Conservation (phyloP, 805 yeast genomes). For the Suhomyces emberorum region DNA sequence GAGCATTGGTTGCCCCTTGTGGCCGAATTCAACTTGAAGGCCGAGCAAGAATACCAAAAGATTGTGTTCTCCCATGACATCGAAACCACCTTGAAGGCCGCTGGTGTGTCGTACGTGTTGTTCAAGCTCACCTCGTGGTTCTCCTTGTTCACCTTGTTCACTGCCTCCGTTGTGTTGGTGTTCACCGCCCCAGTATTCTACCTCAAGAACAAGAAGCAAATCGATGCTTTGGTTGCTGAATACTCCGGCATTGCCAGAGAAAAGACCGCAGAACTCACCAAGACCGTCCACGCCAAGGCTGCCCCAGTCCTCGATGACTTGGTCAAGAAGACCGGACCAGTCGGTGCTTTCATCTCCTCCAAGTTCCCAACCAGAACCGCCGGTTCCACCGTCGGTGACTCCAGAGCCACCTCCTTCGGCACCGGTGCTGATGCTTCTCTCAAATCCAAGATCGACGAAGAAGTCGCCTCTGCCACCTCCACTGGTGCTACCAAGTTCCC, state of each 20-base stretch:
- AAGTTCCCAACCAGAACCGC: conserved; percentile 68
- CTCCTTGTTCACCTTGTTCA: conserved; percentile 64
- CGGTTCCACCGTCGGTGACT: conserved; percentile 57
- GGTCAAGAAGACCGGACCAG: conserved; percentile 63
- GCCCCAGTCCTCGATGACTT: conserved; percentile 59
- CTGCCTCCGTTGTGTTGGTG: conserved; percentile 53
- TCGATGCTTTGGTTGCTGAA: conserved; percentile 59
- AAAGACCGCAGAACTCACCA: conserved; percentile 44
- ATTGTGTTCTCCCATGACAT: conserved; percentile 66
- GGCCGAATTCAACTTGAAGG: conserved; percentile 44
- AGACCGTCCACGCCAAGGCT: conserved; percentile 38
- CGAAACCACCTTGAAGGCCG: conserved; percentile 70
- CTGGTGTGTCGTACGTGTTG: conserved; percentile 58
- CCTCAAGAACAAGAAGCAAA: conserved; percentile 69
- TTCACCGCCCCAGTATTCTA: conserved; percentile 79
- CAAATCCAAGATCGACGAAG: conserved; percentile 8
- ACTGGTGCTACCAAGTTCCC: conserved; percentile 41
- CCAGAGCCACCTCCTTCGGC: conserved; percentile 16
- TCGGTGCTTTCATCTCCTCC: conserved; percentile 55
- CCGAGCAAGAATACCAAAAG: conserved; percentile 54
- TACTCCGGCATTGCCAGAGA: conserved; percentile 44
- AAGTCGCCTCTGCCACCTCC: conserved; percentile 24
- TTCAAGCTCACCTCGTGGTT: conserved; percentile 74
- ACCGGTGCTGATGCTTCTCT: conserved; percentile 35
- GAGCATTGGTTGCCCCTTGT: conserved; percentile 40